Percentiles rank a stretch among this genome's conserved stretches.
Conservation (phyloP, 768 basidiomycete genomes). For the Phanerochaete sordida region DNA sequence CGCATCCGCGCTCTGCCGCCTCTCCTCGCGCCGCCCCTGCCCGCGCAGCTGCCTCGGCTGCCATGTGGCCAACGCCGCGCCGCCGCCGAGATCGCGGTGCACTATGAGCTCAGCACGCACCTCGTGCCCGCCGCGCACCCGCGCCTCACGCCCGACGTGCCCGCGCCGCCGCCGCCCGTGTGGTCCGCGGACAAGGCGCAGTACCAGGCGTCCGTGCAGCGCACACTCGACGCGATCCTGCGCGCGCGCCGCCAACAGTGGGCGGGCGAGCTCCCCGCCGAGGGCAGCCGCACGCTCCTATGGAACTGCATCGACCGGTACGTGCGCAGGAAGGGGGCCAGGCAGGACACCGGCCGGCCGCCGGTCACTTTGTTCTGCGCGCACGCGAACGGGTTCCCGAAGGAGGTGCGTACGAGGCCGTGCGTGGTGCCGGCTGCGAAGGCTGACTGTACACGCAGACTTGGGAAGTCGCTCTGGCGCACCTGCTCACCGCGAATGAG, state of each 20-base stretch:
- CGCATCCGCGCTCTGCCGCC: constrained; percentile 5
- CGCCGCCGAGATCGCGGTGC: constrained; percentile 17
- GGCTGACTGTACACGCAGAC: constrained; percentile 41
- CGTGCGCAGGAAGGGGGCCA: constrained; percentile 32
- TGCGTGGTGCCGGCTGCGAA: background rate
- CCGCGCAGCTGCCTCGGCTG: constrained; percentile 26
- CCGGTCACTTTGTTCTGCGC: constrained; percentile 72
- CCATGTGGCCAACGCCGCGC: constrained; percentile 38
- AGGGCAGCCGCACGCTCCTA: constrained; percentile 34
- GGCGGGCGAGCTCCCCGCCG: constrained; percentile 20
- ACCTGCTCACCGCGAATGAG: constrained; percentile 45
- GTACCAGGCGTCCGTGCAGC: constrained; percentile 19
- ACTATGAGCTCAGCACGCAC: constrained; percentile 47
- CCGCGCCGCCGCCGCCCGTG: constrained; percentile 32
- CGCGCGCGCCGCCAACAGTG: constrained; percentile 29
- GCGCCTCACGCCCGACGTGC: constrained; percentile 40
- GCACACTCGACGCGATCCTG: constrained; percentile 25
- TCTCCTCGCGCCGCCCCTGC: constrained; percentile 21
- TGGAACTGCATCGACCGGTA: constrained; percentile 79
- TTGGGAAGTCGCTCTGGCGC: constrained; percentile 68
- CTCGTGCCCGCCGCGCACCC: constrained; percentile 52
- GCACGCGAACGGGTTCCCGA: constrained; percentile 87
- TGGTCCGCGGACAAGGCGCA: constrained; percentile 31
- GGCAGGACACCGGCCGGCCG: constrained; percentile 7
- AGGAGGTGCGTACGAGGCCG: constrained; percentile 55